A percentile compares a stretch with the other conserved stretches of the same genome.
phyloP scores from a whole-genome alignment of 73 alveolate species.

The Stentor roeselii region DNA sequence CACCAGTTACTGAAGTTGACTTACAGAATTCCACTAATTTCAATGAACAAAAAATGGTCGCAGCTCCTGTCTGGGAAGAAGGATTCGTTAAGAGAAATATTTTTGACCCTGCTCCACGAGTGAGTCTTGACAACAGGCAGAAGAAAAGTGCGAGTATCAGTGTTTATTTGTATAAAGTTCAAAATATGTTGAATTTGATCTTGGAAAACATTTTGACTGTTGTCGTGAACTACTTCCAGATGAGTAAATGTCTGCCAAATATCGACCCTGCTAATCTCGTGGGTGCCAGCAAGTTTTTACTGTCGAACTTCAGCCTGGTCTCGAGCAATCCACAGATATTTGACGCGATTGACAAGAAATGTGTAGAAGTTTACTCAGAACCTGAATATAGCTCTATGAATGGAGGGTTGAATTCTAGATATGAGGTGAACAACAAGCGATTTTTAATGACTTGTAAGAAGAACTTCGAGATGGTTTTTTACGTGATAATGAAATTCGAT shows the following conservation, averaged over 20 bases:
- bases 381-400: background rate
- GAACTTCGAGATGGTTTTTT: background rate
- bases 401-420: background rate
- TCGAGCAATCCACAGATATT: background rate
- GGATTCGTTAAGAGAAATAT: background rate
- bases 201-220: background rate
- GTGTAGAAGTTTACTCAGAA: background rate
- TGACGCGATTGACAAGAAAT: background rate
- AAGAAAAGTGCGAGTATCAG: background rate
- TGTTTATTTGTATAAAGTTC: background rate
- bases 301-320: background rate
- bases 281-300: constrained; percentile 2
- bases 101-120: background rate
- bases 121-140: background rate
- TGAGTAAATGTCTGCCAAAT: background rate
- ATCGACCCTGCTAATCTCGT: background rate
- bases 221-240: background rate
- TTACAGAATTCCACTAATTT: too few relatives aligned
- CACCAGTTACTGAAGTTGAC: constrained; percentile 25
- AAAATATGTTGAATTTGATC: background rate
- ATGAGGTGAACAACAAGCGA: background rate
- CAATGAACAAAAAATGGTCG: background rate
- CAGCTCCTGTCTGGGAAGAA: background rate
- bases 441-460: background rate
- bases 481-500: background rate